Percentiles rank a stretch among this genome's conserved stretches.
Evolutionary conservation across 202 grass and related monocot genomes (phyloP).

Genomic region (Brachypodium distachyon): DNA sequence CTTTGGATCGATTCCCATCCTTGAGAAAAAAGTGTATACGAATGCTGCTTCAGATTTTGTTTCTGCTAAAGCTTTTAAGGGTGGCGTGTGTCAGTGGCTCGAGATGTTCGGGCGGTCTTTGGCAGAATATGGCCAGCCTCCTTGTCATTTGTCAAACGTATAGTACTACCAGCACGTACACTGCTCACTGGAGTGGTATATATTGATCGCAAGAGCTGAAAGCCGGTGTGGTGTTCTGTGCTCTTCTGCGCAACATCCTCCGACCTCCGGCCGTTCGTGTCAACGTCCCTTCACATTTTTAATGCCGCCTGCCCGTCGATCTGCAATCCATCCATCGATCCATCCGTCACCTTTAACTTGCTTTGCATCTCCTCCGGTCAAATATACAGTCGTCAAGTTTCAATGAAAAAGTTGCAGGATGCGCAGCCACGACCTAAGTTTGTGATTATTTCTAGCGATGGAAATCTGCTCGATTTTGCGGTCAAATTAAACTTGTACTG

Average conservation of each 20-base stretch:
- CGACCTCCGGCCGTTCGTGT: too few relatives aligned
- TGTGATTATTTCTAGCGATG: too few relatives aligned
- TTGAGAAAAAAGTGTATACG: not conserved
- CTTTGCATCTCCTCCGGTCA: not conserved
- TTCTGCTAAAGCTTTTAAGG: not conserved
- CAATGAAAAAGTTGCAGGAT: not conserved
- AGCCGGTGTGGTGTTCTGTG: not conserved
- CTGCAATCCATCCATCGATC: not conserved
- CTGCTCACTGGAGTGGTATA: not conserved
- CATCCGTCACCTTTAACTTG: constrained; percentile 2
- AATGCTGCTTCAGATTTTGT: not conserved
- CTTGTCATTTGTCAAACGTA: constrained; percentile 32
- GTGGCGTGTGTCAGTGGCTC: constrained; percentile 6
- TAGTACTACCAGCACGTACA: not conserved
- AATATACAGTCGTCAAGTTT: not conserved
- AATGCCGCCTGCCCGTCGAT: too few relatives aligned
- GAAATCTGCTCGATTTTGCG: too few relatives aligned
- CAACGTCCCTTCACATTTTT: constrained; percentile 18
- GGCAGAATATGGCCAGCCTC: not conserved
- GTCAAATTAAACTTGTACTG: too few relatives aligned
- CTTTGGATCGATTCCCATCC: constrained; percentile 11
- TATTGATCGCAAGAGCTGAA: not conserved
- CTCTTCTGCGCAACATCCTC: not conserved
- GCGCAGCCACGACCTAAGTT: too few relatives aligned
- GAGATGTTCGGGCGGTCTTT: constrained; percentile 1